A percentile compares a stretch with the other conserved stretches of the same genome.
phyloP scores from a whole-genome alignment of 495 filamentous ascomycete species.

The Neurospora hispaniola region DNA sequence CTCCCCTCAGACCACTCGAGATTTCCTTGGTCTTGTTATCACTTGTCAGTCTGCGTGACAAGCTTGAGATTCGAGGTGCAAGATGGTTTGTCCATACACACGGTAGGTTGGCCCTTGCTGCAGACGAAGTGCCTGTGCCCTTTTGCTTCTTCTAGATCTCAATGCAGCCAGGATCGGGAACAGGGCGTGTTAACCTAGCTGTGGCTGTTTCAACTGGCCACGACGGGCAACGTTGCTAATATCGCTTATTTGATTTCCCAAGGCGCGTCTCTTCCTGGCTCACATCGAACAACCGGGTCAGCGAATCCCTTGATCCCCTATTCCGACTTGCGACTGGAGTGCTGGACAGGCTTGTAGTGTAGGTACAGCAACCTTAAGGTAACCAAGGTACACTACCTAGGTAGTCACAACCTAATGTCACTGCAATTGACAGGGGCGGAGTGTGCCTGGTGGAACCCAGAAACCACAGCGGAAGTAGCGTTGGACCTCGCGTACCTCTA shows the following conservation, averaged over 20 bases:
- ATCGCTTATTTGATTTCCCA: conserved; percentile 32
- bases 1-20: neutral
- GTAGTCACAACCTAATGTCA: no score
- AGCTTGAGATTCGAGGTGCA: no score
- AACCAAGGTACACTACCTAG: no score
- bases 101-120: neutral
- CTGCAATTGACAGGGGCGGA: no score
- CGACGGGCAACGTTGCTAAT: conserved; percentile 18
- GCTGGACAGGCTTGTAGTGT: no score
- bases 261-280: neutral
- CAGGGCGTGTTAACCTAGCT: neutral
- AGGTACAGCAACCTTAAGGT: no score
- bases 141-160: neutral
- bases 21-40: neutral
- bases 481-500: no score
- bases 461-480: no score
- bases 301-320: neutral
- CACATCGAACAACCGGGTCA: neutral
- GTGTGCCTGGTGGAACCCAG: no score
- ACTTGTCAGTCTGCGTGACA: neutral
- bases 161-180: neutral
- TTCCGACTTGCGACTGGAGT: neutral
- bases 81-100: neutral
- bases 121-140: neutral
- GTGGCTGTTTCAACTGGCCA: conserved; percentile 5